These are phyloP conservation scores for Fusarium keratoplasticum DNA, from an alignment of 2,329 filamentous ascomycete genomes.

Conservation along the genomic window DNA sequence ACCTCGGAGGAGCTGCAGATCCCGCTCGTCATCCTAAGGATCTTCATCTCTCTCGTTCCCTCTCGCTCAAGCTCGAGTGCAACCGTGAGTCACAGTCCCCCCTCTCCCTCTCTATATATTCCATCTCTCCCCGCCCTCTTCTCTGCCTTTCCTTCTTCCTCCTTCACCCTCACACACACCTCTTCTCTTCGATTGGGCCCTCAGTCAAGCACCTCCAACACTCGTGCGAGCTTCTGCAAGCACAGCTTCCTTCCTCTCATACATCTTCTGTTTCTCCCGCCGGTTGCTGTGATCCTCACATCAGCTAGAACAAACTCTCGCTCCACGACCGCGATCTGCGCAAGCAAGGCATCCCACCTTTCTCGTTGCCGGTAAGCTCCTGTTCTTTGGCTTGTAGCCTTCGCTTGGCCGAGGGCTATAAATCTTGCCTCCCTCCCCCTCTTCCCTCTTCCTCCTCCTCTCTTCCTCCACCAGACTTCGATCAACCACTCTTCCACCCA, in stretches of 20 bases:
- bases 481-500: background rate
- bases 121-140: conserved; percentile 1
- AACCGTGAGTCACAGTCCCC: conserved; percentile 32
- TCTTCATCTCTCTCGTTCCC: background rate
- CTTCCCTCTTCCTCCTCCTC: background rate
- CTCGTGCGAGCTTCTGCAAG: background rate
- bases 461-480: conserved; percentile 6
- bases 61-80: background rate
- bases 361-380: conserved; percentile 21
- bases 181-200: conserved; percentile 10
- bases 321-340: background rate
- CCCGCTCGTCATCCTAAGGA: conserved; percentile 2
- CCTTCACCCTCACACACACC: conserved; percentile 15
- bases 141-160: conserved; percentile 16
- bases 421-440: conserved; percentile 1
- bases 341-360: background rate
- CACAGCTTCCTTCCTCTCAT: background rate
- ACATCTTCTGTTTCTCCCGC: background rate
- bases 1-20: background rate
- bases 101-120: conserved; percentile 8
- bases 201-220: conserved; percentile 16
- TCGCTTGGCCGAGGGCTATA: background rate
- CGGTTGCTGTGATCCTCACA: conserved; percentile 13
- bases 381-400: background rate
- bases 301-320: conserved; percentile 12